phyloP scores from a whole-genome alignment of 2,329 filamentous ascomycete species.

The Pseudocercospora eumusae region DNA sequence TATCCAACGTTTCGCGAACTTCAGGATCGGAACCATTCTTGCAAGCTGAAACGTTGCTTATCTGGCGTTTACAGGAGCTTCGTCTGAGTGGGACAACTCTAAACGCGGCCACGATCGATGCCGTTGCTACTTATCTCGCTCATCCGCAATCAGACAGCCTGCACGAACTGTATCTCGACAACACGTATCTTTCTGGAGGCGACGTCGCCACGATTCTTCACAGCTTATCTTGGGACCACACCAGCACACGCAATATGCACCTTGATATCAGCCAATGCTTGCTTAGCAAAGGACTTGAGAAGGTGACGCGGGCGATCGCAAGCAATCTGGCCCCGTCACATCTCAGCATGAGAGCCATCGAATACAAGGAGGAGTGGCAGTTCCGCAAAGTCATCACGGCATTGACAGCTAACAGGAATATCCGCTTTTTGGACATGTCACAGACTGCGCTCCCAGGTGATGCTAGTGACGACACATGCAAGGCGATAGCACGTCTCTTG shows the following conservation, averaged over 20 bases:
- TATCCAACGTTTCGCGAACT: conserved; percentile 65
- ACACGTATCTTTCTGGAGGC: conserved; percentile 65
- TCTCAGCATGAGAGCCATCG: conserved; percentile 67
- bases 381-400: conserved; percentile 66
- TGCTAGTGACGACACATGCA: conserved; percentile 66
- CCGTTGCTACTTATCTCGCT: conserved; percentile 62
- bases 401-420: conserved; percentile 62
- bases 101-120: conserved; percentile 65
- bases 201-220: conserved; percentile 67
- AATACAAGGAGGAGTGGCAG: conserved; percentile 65
- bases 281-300: conserved; percentile 55
- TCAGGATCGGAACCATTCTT: conserved; percentile 66
- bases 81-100: conserved; percentile 63
- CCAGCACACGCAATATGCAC: conserved; percentile 58
- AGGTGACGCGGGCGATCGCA: conserved; percentile 55
- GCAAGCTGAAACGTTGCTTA: conserved; percentile 64
- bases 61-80: conserved; percentile 68
- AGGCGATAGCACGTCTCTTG: conserved; percentile 64
- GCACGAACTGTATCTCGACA: conserved; percentile 64
- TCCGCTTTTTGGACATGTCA: conserved; percentile 67
- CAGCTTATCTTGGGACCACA: conserved; percentile 57
- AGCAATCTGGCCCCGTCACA: conserved; percentile 60
- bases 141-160: conserved; percentile 58
- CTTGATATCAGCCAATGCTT: conserved; percentile 67
- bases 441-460: conserved; percentile 70